Evolutionary conservation across 495 filamentous ascomycete species (phyloP).

Genomic region (Aspergillus sparsus): DNA sequence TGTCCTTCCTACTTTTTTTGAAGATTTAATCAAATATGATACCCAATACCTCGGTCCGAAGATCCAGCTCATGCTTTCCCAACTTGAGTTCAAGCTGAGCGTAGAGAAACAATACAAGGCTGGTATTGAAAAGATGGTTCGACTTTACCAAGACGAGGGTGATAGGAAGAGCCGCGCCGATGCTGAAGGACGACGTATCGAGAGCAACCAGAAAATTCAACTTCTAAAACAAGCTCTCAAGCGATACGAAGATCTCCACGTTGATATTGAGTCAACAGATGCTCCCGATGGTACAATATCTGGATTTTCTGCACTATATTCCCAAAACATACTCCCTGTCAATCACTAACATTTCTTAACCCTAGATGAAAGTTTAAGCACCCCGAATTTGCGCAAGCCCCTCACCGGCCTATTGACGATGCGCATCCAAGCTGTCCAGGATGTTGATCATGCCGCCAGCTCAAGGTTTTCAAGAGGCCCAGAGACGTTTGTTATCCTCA

Average conservation of each 20-base stretch:
- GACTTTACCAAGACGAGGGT: conserved; percentile 96
- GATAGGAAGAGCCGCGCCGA: conserved; percentile 93
- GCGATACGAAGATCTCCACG: conserved; percentile 95
- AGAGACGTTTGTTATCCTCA: conserved; percentile 92
- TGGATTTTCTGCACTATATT: not conserved
- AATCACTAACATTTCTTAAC: conserved; percentile 12
- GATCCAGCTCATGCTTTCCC: conserved; percentile 98
- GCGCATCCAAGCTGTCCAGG: conserved; percentile 82
- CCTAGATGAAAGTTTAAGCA: conserved; percentile 93
- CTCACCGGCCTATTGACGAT: conserved; percentile 86
- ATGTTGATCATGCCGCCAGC: conserved; percentile 91
- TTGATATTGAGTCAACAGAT: conserved; percentile 85
- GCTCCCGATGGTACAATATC: conserved; percentile 72
- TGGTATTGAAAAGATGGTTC: conserved; percentile 99
- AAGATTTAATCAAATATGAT: conserved; percentile 99
- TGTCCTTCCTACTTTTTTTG: not conserved
- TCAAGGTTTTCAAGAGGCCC: conserved; percentile 85
- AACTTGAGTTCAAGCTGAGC: conserved; percentile 97
- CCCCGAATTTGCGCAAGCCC: conserved; percentile 90
- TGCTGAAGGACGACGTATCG: conserved; percentile 82
- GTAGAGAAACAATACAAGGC: conserved; percentile 99
- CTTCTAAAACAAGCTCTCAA: conserved; percentile 93
- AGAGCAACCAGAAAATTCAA: conserved; percentile 98
- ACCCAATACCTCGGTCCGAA: conserved; percentile 92
- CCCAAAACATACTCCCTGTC: not conserved